Percentiles rank a stretch among this genome's conserved stretches.
Conservation (phyloP, 2,329 filamentous ascomycete genomes). For the Aspergillus glaucus region DNA sequence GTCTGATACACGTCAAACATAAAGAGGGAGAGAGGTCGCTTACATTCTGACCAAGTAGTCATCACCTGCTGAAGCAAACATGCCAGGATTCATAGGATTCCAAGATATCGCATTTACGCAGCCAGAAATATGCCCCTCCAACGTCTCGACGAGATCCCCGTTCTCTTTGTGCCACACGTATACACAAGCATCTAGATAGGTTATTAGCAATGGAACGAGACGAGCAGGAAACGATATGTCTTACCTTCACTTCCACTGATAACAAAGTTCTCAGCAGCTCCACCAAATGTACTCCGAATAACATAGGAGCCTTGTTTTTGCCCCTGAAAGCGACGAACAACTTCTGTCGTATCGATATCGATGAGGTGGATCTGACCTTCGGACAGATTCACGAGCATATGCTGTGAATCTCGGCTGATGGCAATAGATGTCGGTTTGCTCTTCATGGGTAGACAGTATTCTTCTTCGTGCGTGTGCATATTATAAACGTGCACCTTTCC, state of each 20-base stretch:
- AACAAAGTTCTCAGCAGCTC: slow-evolving; percentile 86
- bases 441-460: slow-evolving; percentile 66
- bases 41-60: slow-evolving; percentile 81
- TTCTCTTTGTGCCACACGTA: slow-evolving; percentile 89
- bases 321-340: slow-evolving; percentile 69
- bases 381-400: slow-evolving; percentile 74
- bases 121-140: slow-evolving; percentile 67
- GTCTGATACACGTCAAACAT: not conserved
- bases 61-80: slow-evolving; percentile 89
- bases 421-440: slow-evolving; percentile 69
- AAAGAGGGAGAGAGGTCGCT: slow-evolving; percentile 30
- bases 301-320: slow-evolving; percentile 70
- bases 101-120: slow-evolving; percentile 83
- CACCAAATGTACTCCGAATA: slow-evolving; percentile 78
- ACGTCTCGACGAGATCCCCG: slow-evolving; percentile 65
- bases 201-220: slow-evolving; percentile 14
- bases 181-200: slow-evolving; percentile 55
- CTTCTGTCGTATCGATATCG: slow-evolving; percentile 64
- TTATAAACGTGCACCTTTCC: slow-evolving; percentile 76
- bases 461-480: slow-evolving; percentile 63
- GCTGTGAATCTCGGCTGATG: slow-evolving; percentile 73
- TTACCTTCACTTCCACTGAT: slow-evolving; percentile 84
- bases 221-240: slow-evolving; percentile 7
- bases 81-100: slow-evolving; percentile 74
- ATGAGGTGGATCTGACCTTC: slow-evolving; percentile 73